These are phyloP conservation scores for Penicillium malachiteum DNA, from an alignment of 495 filamentous ascomycete genomes.

Conservation along the genomic window DNA sequence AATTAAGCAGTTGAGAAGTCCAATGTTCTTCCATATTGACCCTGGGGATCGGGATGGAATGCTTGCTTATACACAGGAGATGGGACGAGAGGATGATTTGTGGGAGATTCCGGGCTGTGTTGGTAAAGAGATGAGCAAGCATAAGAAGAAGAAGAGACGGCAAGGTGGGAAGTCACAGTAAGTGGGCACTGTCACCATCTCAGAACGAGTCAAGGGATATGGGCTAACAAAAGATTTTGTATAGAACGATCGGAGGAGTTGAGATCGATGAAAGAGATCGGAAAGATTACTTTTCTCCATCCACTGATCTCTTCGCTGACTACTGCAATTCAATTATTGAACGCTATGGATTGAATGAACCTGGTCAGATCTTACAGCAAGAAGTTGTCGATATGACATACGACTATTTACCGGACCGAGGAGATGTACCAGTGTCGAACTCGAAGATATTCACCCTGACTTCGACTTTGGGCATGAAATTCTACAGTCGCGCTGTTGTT, in stretches of 20 bases:
- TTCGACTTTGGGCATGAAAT: slow-evolving; percentile 43
- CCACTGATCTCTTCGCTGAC: slow-evolving; percentile 53
- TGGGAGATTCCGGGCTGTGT: slow-evolving; percentile 60
- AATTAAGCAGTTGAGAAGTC: slow-evolving; percentile 60
- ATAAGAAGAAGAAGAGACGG: slow-evolving; percentile 59
- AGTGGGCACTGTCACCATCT: slow-evolving; percentile 1
- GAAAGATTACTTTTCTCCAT: slow-evolving; percentile 64
- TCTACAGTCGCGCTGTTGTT: slow-evolving; percentile 52
- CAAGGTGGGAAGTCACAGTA: slow-evolving; percentile 31
- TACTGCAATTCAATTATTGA: slow-evolving; percentile 54
- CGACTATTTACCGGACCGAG: slow-evolving; percentile 24
- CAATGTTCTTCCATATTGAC: slow-evolving; percentile 68
- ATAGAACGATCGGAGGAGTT: slow-evolving; percentile 28
- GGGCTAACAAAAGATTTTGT: background rate
- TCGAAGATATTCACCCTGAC: slow-evolving; percentile 52
- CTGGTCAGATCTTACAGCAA: slow-evolving; percentile 46
- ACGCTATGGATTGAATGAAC: slow-evolving; percentile 50
- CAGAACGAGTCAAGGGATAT: background rate
- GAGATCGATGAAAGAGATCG: slow-evolving; percentile 64
- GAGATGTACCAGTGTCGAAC: slow-evolving; percentile 11
- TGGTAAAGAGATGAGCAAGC: slow-evolving; percentile 63
- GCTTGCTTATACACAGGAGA: slow-evolving; percentile 56
- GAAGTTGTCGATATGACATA: slow-evolving; percentile 54
- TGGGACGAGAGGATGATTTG: slow-evolving; percentile 48
- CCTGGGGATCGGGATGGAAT: slow-evolving; percentile 63